These are phyloP conservation scores for Hydrangea macrophylla DNA, from an alignment of 148 eudicot genomes.

Conservation along the genomic window DNA sequence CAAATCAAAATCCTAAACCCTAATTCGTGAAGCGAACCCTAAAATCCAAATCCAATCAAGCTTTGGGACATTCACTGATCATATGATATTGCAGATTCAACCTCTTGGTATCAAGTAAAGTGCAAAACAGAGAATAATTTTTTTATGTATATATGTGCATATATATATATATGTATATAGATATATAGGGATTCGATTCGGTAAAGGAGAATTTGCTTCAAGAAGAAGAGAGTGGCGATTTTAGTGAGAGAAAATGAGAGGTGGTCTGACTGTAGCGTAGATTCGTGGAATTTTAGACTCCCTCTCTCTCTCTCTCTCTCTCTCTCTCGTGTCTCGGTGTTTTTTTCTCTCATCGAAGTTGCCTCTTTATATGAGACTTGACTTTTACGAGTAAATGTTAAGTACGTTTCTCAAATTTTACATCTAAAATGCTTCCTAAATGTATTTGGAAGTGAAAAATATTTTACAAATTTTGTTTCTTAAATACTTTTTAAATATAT, in stretches of 20 bases:
- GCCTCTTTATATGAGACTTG: too few species aligned
- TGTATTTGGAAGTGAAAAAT: too few species aligned
- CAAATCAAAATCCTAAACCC: constrained; percentile 6
- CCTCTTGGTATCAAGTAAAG: neutral
- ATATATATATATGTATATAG: too few species aligned
- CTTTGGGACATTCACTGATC: neutral
- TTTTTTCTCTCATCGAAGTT: too few species aligned
- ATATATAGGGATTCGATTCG: too few species aligned
- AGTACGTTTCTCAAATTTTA: too few species aligned
- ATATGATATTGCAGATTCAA: neutral
- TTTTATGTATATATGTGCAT: neutral
- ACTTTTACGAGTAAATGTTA: too few species aligned
- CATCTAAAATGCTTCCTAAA: too few species aligned
- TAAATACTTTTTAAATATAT: too few species aligned
- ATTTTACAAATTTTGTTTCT: too few species aligned
- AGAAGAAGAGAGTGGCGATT: constrained; percentile 10
- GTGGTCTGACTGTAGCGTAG: neutral
- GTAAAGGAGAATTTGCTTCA: neutral
- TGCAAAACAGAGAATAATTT: neutral
- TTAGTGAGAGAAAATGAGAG: neutral
- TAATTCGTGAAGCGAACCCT: neutral
- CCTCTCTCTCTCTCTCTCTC: neutral
- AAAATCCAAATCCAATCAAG: neutral
- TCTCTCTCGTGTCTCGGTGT: neutral
- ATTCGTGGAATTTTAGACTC: neutral